A percentile compares a stretch with the other conserved stretches of the same genome.
These are phyloP conservation scores for Pseudocercospora fijiensis DNA, from an alignment of 2,329 filamentous ascomycete species.

Conservation along the genomic window DNA sequence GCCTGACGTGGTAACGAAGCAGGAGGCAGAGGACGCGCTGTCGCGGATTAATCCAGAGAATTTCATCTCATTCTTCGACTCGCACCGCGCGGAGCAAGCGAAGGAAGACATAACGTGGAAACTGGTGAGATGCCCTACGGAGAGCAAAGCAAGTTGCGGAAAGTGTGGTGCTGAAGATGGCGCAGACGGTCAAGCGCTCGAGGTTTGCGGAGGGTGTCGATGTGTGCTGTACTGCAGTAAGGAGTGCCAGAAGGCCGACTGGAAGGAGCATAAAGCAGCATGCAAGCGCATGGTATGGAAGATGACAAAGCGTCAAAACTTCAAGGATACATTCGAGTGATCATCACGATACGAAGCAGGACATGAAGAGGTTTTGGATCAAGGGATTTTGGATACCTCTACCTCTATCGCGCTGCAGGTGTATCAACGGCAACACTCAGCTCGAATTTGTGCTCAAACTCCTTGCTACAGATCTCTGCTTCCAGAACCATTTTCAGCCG, in stretches of 20 bases:
- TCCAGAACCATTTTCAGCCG: neutral
- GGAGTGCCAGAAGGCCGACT: conserved; percentile 56
- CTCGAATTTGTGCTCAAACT: neutral
- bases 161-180: neutral
- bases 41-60: neutral
- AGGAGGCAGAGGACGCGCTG: neutral
- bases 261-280: conserved; percentile 50
- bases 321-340: neutral
- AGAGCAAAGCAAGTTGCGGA: neutral
- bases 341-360: neutral
- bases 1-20: neutral
- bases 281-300: conserved; percentile 21
- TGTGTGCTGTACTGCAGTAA: conserved; percentile 50
- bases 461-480: neutral
- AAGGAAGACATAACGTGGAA: neutral
- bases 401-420: neutral
- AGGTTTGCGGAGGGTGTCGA: conserved; percentile 14
- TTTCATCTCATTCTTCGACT: neutral
- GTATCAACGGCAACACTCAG: neutral
- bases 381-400: neutral
- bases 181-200: neutral
- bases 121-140: neutral
- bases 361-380: neutral
- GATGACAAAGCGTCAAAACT: neutral
- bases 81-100: neutral